A percentile compares a stretch with the other conserved stretches of the same genome.
These are phyloP conservation scores for Linanthus parryae DNA, from an alignment of 148 eudicot genomes.

Conservation along the genomic window DNA sequence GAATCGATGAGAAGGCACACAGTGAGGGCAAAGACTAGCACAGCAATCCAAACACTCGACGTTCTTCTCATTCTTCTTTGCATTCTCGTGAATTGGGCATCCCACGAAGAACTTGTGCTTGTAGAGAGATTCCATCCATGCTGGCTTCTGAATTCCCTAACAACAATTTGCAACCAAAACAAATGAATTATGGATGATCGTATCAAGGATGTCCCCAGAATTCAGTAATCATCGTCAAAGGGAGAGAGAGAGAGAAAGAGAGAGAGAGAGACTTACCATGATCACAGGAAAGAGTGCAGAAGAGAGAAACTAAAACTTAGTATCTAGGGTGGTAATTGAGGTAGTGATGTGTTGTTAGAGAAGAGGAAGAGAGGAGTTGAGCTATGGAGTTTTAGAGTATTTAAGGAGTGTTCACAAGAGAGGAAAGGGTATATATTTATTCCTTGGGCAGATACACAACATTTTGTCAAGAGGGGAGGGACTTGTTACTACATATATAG, in stretches of 20 bases:
- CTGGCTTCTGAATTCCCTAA: conserved; percentile 75
- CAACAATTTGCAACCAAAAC: too few species aligned
- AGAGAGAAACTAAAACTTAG: neutral
- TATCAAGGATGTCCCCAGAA: neutral
- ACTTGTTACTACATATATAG: conserved; percentile 8
- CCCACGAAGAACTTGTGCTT: conserved; percentile 62
- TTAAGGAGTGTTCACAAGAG: conserved; percentile 65
- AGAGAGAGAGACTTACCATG: conserved; percentile 48
- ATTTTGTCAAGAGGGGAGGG: conserved; percentile 40
- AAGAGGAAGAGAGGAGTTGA: conserved; percentile 26
- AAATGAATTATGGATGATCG: neutral
- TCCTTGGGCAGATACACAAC: conserved; percentile 55
- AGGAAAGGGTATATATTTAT: conserved; percentile 27
- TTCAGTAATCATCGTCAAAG: neutral
- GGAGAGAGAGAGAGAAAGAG: neutral
- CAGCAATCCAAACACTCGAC: conserved; percentile 91
- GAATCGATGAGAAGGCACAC: conserved; percentile 64
- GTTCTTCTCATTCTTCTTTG: conserved; percentile 95
- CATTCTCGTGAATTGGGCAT: conserved; percentile 66
- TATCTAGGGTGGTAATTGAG: neutral
- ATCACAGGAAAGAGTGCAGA: conserved; percentile 20
- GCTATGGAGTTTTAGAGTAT: conserved; percentile 45
- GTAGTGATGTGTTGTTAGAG: conserved; percentile 13
- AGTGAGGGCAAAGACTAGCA: conserved; percentile 86
- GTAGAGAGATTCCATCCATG: conserved; percentile 91